A percentile compares a stretch with the other conserved stretches of the same genome.
These are phyloP conservation scores for Phytophthora citrophthora DNA, from an alignment of 352 stramenopile genomes.

Conservation along the genomic window DNA sequence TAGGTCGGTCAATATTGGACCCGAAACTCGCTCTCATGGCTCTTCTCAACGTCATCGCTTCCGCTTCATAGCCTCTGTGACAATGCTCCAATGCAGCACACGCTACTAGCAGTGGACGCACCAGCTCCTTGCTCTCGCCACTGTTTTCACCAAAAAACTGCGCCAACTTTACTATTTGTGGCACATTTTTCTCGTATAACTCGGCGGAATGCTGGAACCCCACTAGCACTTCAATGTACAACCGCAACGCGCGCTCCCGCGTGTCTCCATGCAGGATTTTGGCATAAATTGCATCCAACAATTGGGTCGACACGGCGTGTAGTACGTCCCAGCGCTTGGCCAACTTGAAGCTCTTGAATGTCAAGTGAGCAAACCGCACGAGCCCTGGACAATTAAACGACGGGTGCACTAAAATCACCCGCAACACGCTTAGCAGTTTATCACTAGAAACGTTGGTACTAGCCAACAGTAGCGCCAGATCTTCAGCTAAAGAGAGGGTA, in stretches of 20 bases:
- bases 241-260: constrained; percentile 34
- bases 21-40: constrained; percentile 49
- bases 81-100: constrained; percentile 64
- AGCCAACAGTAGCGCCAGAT: constrained; percentile 71
- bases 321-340: constrained; percentile 80
- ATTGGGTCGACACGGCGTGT: constrained; percentile 36
- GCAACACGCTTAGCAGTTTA: constrained; percentile 43
- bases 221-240: constrained; percentile 74
- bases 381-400: constrained; percentile 48
- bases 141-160: constrained; percentile 45
- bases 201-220: constrained; percentile 81
- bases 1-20: constrained; percentile 39
- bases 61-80: constrained; percentile 71
- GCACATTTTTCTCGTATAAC: constrained; percentile 53
- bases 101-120: constrained; percentile 45
- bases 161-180: constrained; percentile 52
- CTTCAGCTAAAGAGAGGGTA: constrained; percentile 34
- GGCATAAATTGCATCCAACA: constrained; percentile 50
- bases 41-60: constrained; percentile 49
- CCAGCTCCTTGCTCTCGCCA: constrained; percentile 27
- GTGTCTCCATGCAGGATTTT: constrained; percentile 39
- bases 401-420: constrained; percentile 42
- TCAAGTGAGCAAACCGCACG: constrained; percentile 59
- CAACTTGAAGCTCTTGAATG: constrained; percentile 72
- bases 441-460: constrained; percentile 48